Evolutionary conservation across 2,329 filamentous ascomycete genomes (phyloP).

Genomic region (Trichoderma sp.): DNA sequence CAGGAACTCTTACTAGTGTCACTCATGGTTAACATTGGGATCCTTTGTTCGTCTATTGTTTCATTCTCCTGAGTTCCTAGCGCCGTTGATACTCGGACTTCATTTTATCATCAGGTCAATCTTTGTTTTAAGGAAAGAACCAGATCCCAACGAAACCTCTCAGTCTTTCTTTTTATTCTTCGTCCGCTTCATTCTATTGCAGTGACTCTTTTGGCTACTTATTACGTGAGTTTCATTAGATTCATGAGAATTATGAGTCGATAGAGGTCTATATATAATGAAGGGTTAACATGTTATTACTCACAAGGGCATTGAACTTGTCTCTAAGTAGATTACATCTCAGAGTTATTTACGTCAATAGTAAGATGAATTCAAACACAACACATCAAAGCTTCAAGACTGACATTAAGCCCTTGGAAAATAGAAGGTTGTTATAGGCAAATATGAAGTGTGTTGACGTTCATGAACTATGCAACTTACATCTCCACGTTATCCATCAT

Average conservation of each 20-base stretch:
- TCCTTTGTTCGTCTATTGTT: neutral
- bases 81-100: neutral
- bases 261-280: accelerated
- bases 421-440: neutral
- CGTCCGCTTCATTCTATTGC: neutral
- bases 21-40: neutral
- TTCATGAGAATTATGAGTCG: neutral
- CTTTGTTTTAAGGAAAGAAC: neutral
- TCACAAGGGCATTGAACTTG: neutral
- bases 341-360: neutral
- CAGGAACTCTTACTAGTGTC: no score
- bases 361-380: neutral
- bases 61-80: neutral
- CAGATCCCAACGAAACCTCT: neutral
- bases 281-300: no score
- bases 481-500: neutral
- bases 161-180: neutral
- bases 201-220: neutral
- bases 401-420: neutral
- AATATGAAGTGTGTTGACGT: neutral
- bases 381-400: neutral
- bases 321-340: neutral
- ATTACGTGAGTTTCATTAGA: neutral
- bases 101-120: neutral
- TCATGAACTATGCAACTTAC: neutral